Conservation (phyloP, 352 stramenopile genomes). For the Globisporangium camurandrum region DNA sequence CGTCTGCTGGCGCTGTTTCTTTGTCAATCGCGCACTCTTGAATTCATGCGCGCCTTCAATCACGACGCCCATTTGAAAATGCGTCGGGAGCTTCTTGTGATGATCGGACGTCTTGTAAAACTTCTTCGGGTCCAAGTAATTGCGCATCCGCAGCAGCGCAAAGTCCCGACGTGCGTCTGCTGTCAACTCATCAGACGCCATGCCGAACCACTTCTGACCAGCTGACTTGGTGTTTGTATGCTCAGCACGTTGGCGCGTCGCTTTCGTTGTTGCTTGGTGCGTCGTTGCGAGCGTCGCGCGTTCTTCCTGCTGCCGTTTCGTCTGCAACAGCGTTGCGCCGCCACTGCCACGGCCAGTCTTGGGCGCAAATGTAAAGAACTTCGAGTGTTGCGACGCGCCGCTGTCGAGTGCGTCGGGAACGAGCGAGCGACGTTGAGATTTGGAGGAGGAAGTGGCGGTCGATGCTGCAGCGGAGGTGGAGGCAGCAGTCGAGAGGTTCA, state of each 20-base stretch:
- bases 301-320: constrained; percentile 43
- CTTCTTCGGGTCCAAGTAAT: constrained; percentile 94
- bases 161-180: constrained; percentile 86
- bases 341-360: constrained; percentile 24
- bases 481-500: constrained; percentile 25
- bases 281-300: constrained; percentile 30
- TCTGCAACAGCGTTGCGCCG: constrained; percentile 28
- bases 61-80: constrained; percentile 90
- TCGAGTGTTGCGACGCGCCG: constrained; percentile 36
- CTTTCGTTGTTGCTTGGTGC: constrained; percentile 29
- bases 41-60: constrained; percentile 90
- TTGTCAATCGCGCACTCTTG: constrained; percentile 85
- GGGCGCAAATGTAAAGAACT: constrained; percentile 43
- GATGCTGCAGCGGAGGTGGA: background rate
- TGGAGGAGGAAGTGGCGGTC: too few relatives aligned
- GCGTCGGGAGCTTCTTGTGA: constrained; percentile 69
- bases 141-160: constrained; percentile 90
- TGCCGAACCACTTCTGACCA: constrained; percentile 89
- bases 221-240: constrained; percentile 42
- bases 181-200: constrained; percentile 86
- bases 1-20: constrained; percentile 88
- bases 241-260: constrained; percentile 44
- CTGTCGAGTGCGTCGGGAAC: constrained; percentile 64
- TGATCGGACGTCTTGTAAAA: constrained; percentile 95
- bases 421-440: constrained; percentile 8